Evolutionary conservation across 352 stramenopile genomes (phyloP).

Genomic region (Elongisporangium undulatum): DNA sequence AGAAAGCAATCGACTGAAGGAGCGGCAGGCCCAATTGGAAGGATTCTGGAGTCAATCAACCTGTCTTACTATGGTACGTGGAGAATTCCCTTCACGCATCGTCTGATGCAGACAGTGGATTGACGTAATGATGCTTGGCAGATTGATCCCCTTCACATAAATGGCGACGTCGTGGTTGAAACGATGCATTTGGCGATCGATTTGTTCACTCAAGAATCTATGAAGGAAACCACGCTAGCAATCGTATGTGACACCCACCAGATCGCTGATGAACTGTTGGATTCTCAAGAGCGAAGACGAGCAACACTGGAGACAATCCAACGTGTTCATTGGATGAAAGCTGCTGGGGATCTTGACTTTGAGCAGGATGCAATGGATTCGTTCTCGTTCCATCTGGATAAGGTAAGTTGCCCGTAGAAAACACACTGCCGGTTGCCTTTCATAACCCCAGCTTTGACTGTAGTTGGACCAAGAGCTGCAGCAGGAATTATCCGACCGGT

Average conservation of each 20-base stretch:
- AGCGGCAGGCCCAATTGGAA: conserved; percentile 7
- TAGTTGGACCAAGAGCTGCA: conserved; percentile 20
- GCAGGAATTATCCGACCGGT: conserved; percentile 17
- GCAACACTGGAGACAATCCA: conserved; percentile 16
- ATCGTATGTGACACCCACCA: conserved; percentile 13
- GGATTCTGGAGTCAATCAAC: conserved; percentile 11
- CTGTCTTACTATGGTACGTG: conserved; percentile 5
- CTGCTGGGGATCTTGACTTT: conserved; percentile 22
- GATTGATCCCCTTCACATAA: conserved; percentile 21
- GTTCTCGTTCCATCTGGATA: conserved; percentile 12
- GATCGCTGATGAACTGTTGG: conserved; percentile 18
- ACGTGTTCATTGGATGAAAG: conserved; percentile 30
- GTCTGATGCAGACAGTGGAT: neutral
- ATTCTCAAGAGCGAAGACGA: conserved; percentile 13
- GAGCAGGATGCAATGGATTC: conserved; percentile 12
- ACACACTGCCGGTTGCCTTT: neutral
- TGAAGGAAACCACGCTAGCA: conserved; percentile 7
- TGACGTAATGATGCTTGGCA: neutral
- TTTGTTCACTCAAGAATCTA: conserved; percentile 10
- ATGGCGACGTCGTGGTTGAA: conserved; percentile 31
- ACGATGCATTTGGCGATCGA: conserved; percentile 35
- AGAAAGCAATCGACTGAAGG: conserved; percentile 1
- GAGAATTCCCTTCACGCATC: neutral
- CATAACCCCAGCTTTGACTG: neutral
- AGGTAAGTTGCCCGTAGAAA: conserved; percentile 6